phyloP scores from a whole-genome alignment of 176 grass and related monocot genomes.

The Aegilops bicornis region DNA sequence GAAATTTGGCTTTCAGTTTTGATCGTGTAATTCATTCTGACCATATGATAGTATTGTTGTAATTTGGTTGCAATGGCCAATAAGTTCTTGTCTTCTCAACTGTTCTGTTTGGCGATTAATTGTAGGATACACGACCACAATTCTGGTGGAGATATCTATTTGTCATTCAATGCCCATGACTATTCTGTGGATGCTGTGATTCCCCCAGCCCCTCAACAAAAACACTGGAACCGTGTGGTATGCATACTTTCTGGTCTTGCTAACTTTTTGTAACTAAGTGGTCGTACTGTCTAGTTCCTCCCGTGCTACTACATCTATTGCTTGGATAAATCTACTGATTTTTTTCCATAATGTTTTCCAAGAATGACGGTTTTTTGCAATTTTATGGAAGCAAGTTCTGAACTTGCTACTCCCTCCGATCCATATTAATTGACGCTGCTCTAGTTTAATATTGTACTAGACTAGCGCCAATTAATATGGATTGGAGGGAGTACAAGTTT shows the following conservation, averaged over 20 bases:
- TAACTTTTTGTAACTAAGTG: background rate
- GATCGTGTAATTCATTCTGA: background rate
- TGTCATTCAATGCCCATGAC: constrained; percentile 93
- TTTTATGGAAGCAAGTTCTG: background rate
- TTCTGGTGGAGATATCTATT: constrained; percentile 68
- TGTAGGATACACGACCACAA: constrained; percentile 75
- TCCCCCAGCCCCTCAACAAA: constrained; percentile 63
- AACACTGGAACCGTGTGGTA: constrained; percentile 90
- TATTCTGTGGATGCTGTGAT: constrained; percentile 66
- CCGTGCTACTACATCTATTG: background rate
- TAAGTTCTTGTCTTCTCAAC: constrained; percentile 1
- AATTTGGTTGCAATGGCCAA: background rate
- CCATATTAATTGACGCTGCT: too few species aligned
- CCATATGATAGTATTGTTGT: constrained; percentile 5
- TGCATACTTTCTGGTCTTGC: constrained; percentile 21
- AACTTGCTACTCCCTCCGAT: background rate
- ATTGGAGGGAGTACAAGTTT: background rate
- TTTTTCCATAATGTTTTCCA: background rate
- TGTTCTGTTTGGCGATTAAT: constrained; percentile 17
- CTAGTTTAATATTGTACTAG: too few species aligned
- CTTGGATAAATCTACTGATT: background rate
- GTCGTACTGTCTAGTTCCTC: background rate
- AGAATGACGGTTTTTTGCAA: background rate
- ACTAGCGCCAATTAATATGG: too few species aligned
- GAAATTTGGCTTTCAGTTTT: constrained; percentile 11